phyloP scores from a whole-genome alignment of 371 early-diverging fungal genomes.

The Chytridiales sp. region DNA sequence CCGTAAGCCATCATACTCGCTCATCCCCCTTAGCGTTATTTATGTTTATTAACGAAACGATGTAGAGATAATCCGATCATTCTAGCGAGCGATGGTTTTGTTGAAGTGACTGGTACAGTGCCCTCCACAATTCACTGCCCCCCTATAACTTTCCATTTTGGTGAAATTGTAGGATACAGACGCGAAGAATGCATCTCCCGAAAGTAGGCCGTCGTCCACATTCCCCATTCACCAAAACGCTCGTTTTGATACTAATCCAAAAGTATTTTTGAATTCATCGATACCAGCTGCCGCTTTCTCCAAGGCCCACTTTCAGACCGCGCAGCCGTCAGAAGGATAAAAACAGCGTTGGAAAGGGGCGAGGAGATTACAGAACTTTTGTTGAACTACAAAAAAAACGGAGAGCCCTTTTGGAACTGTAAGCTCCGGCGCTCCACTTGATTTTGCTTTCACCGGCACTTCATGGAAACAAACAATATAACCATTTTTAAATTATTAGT shows the following conservation, averaged over 20 bases:
- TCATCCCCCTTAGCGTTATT: neutral
- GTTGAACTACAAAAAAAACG: conserved; percentile 20
- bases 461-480: neutral
- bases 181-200: conserved; percentile 12
- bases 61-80: conserved; percentile 23
- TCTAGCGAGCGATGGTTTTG: conserved; percentile 20
- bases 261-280: neutral
- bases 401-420: conserved; percentile 26
- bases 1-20: neutral
- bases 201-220: neutral
- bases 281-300: conserved; percentile 22
- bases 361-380: conserved; percentile 17
- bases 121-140: neutral
- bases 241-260: neutral
- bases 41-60: neutral
- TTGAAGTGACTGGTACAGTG: conserved; percentile 15
- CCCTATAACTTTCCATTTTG: neutral
- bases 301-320: conserved; percentile 19
- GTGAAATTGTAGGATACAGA: conserved; percentile 9
- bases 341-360: conserved; percentile 7
- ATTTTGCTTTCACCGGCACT: neutral
- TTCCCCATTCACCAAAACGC: neutral
- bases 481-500: neutral
- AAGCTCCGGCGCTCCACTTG: too few species aligned
- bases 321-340: conserved; percentile 6